phyloP scores from a whole-genome alignment of 1,284 basidiomycete species.

The Malassezia yamatoensis region DNA sequence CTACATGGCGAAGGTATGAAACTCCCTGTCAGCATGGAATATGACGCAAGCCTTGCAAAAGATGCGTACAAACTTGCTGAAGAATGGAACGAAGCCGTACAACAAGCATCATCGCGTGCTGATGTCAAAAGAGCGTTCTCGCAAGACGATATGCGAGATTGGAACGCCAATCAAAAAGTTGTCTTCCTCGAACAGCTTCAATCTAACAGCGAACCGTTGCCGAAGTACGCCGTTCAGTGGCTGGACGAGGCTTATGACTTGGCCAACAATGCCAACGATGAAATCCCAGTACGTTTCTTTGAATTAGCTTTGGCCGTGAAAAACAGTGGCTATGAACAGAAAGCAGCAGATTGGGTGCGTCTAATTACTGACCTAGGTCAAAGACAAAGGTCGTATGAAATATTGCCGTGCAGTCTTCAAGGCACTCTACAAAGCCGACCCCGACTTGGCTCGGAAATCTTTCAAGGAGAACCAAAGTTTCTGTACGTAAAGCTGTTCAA shows the following conservation, averaged over 20 bases:
- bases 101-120: slow-evolving; percentile 11
- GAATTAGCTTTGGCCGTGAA: slow-evolving; percentile 50
- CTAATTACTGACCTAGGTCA: slow-evolving; percentile 23
- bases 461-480: slow-evolving; percentile 55
- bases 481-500: slow-evolving; percentile 54
- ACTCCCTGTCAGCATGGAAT: slow-evolving; percentile 70
- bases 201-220: slow-evolving; percentile 37
- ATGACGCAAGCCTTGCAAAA: slow-evolving; percentile 69
- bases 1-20: slow-evolving; percentile 67
- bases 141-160: slow-evolving; percentile 31
- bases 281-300: slow-evolving; percentile 52
- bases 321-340: slow-evolving; percentile 49
- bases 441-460: slow-evolving; percentile 56
- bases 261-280: slow-evolving; percentile 49
- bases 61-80: slow-evolving; percentile 59
- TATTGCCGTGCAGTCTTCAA: slow-evolving; percentile 52
- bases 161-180: slow-evolving; percentile 46
- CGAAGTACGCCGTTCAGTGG: slow-evolving; percentile 37
- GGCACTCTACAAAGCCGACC: slow-evolving; percentile 55
- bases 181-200: slow-evolving; percentile 53
- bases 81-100: slow-evolving; percentile 55
- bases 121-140: slow-evolving; percentile 19
- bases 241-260: slow-evolving; percentile 51
- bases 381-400: slow-evolving; percentile 50
- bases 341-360: slow-evolving; percentile 51